Base-by-base conservation (phyloP, 1,284 basidiomycete species). In the Puccinia triticina region DNA sequence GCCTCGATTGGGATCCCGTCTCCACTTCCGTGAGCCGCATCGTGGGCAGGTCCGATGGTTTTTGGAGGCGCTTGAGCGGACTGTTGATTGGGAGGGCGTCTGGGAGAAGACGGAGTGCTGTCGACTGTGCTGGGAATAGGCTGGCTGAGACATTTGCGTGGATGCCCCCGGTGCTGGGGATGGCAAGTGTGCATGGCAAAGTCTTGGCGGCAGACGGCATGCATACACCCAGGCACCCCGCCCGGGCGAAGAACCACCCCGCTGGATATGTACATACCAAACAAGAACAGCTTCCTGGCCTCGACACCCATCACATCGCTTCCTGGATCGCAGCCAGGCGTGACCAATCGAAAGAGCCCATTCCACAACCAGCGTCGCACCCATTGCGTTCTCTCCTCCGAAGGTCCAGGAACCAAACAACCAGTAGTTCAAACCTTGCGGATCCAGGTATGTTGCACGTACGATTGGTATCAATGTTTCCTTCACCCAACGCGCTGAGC, bases 1-100 rank as follows among this genome's bases (percentile, higher is more conserved):
- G 21, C 83, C 83, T 11, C 83, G 80, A 34, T 74, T 74, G 29
- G 67, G 46, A 37, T 85, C 83, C 21, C 81, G 53, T 29, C 75
- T 75, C 77, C 83, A 84, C 46, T 78, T 67, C 40, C 81, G 66
- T 7, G 83, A 83, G 34, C 84, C 84, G 32, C 84, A 85, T 37
- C 80, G 61, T 11, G 67, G 77, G 67, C 84, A 85, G 29, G 77
- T 78, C 18, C 26, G 53, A 7, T 75, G 53, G 1, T 61, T 55
- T n/a, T 72, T 72, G 69, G 48, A 7, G 50, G 48, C 4, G 48
- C 12, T 64, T 34, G 61, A 64, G 0, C 67, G 11, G 14, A n/a
- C 10, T 3, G 43, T 48, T 16, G 69, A 72, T 32, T 72, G 69
- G 21, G 67, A 71, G 40, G 40, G 40, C 1, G 67, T 46, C 18